phyloP scores from a whole-genome alignment of 306 rosid genomes.

The Hylodesmum podocarpum region DNA sequence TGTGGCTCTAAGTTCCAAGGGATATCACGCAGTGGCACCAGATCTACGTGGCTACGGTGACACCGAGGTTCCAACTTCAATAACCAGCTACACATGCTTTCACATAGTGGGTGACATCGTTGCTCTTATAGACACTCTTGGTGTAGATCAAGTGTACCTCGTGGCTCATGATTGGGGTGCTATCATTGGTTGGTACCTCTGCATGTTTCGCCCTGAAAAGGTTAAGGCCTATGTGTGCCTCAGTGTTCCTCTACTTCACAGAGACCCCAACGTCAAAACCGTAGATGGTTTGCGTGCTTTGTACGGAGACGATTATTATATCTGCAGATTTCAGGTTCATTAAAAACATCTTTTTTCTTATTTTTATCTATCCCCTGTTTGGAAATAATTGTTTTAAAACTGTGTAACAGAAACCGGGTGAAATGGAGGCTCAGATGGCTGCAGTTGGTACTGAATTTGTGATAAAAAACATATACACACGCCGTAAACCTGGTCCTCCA shows the following conservation, averaged over 20 bases:
- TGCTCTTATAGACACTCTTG: conserved; percentile 27
- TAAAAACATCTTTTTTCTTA: no score
- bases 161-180: conserved; percentile 58
- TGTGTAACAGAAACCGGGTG: conserved; percentile 12
- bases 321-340: conserved; percentile 43
- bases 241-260: conserved; percentile 20
- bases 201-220: conserved; percentile 36
- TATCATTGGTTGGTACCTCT: conserved; percentile 38
- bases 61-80: conserved; percentile 18
- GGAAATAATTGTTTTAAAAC: no score
- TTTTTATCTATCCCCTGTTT: no score
- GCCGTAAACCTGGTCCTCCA: conserved; percentile 33
- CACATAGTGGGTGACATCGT: conserved; percentile 40
- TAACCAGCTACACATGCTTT: conserved; percentile 13
- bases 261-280: conserved; percentile 13
- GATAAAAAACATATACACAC: conserved; percentile 31
- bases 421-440: conserved; percentile 34
- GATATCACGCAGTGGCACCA: conserved; percentile 38
- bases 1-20: conserved; percentile 19
- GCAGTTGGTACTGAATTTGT: conserved; percentile 10
- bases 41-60: conserved; percentile 47
- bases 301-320: conserved; percentile 38
- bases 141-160: conserved; percentile 28
- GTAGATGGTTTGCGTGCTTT: conserved; percentile 23
- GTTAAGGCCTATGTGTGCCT: conserved; percentile 40